Percentiles rank a stretch among this genome's conserved stretches.
phyloP scores from a whole-genome alignment of 2,329 filamentous ascomycete species.

The Colletotrichum tropicicola region DNA sequence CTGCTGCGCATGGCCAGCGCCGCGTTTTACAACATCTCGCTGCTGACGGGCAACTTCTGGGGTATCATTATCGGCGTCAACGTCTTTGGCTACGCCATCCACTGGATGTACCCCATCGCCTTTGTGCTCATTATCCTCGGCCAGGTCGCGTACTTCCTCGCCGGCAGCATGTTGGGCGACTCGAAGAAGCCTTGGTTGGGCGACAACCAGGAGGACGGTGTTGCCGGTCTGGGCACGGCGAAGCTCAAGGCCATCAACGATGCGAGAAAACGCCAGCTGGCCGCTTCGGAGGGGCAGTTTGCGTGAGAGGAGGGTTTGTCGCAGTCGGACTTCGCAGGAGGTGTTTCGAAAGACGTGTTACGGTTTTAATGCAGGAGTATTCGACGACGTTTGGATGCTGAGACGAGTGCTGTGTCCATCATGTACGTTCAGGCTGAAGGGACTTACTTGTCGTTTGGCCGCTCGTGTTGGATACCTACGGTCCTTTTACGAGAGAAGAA shows the following conservation, averaged over 20 bases:
- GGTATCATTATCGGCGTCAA: conserved; percentile 90
- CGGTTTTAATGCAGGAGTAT: conserved; percentile 7
- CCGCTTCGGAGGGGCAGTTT: neutral
- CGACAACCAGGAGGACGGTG: conserved; percentile 81
- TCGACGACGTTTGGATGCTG: neutral
- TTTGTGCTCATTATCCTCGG: conserved; percentile 93
- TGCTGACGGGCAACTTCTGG: conserved; percentile 97
- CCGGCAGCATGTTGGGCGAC: conserved; percentile 84
- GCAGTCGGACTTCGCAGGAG: neutral
- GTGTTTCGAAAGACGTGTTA: neutral
- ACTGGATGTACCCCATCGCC: conserved; percentile 94
- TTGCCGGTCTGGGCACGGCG: conserved; percentile 85
- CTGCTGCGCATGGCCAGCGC: conserved; percentile 90
- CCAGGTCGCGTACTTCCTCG: conserved; percentile 86
- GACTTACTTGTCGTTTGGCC: neutral
- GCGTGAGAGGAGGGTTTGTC: neutral
- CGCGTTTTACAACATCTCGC: conserved; percentile 95
- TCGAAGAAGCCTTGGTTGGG: conserved; percentile 96
- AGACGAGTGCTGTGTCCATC: neutral
- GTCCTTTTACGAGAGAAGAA: no score
- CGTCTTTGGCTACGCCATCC: conserved; percentile 82
- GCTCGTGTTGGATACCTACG: neutral
- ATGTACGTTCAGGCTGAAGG: neutral
- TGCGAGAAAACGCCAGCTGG: conserved; percentile 51
- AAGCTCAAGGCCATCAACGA: conserved; percentile 76